phyloP scores from a whole-genome alignment of 768 basidiomycete species.

The Lactifluus echinatus region DNA sequence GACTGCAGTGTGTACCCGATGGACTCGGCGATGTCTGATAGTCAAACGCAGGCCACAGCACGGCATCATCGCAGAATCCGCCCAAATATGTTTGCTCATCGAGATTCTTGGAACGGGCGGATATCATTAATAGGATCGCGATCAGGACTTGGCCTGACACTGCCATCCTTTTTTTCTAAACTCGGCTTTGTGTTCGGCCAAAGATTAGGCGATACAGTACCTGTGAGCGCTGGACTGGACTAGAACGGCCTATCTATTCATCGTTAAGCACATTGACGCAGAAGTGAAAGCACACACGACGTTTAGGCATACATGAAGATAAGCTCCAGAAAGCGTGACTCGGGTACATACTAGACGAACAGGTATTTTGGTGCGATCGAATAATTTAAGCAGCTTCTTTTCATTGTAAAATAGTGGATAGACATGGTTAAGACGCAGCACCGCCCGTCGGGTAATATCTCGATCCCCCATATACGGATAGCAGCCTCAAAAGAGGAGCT shows the following conservation, averaged over 20 bases:
- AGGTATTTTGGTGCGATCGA: no score
- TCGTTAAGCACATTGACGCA: no score
- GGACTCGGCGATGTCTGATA: not conserved
- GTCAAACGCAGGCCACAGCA: not conserved
- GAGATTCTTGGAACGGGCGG: not conserved
- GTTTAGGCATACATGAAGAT: no score
- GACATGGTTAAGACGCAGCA: conserved; percentile 1
- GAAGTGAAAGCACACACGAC: no score
- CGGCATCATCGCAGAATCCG: not conserved
- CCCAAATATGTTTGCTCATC: not conserved
- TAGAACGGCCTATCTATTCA: no score
- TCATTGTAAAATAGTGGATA: conserved; percentile 5
- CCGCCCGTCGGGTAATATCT: not conserved
- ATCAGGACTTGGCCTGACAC: not conserved
- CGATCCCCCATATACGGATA: not conserved
- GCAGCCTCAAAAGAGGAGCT: conserved; percentile 48
- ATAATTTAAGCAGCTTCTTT: no score
- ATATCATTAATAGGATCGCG: not conserved
- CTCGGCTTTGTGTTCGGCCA: not conserved
- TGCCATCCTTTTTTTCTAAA: not conserved
- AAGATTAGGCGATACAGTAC: no score
- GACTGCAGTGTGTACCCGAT: not conserved
- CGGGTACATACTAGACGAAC: no score
- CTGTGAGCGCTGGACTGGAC: no score
- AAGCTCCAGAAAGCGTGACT: no score